Percentiles rank a stretch among this genome's conserved stretches.
These are phyloP conservation scores for Hordeum marinum DNA, from an alignment of 176 grass and related monocot species.

Conservation along the genomic window DNA sequence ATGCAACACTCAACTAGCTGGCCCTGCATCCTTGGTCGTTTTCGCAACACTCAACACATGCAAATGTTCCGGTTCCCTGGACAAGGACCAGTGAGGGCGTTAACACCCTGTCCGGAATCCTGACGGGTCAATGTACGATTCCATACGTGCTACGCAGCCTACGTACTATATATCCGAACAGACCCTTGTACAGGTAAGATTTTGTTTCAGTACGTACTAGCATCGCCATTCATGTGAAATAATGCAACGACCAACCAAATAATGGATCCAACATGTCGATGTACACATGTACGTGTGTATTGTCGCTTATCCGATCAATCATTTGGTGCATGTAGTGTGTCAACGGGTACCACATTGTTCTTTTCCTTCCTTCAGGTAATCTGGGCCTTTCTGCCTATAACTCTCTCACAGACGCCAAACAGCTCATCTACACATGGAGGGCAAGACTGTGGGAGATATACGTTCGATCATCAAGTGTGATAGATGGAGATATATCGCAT, in stretches of 20 bases:
- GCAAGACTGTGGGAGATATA: too few species aligned
- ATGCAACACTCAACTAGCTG: neutral
- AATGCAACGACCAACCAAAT: slow-evolving; percentile 23
- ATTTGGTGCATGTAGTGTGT: slow-evolving; percentile 24
- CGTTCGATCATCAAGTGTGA: too few species aligned
- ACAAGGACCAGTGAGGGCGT: neutral
- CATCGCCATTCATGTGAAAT: slow-evolving; percentile 34
- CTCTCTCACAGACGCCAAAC: too few species aligned
- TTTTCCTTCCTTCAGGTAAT: neutral
- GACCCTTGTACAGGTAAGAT: neutral
- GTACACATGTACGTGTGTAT: neutral
- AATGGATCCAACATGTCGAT: neutral
- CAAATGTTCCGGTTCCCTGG: slow-evolving; percentile 14
- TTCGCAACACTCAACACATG: slow-evolving; percentile 40
- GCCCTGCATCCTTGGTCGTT: neutral
- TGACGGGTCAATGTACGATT: slow-evolving; percentile 27
- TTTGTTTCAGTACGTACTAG: neutral
- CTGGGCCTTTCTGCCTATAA: neutral
- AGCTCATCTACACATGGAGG: too few species aligned
- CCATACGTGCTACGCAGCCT: too few species aligned
- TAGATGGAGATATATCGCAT: too few species aligned
- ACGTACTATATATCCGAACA: too few species aligned
- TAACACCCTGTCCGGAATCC: neutral
- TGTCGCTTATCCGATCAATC: slow-evolving; percentile 33
- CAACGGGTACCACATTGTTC: neutral